Base-by-base conservation (phyloP, 2,329 filamentous ascomycete genomes). In the Talaromyces albobiverticillius region DNA sequence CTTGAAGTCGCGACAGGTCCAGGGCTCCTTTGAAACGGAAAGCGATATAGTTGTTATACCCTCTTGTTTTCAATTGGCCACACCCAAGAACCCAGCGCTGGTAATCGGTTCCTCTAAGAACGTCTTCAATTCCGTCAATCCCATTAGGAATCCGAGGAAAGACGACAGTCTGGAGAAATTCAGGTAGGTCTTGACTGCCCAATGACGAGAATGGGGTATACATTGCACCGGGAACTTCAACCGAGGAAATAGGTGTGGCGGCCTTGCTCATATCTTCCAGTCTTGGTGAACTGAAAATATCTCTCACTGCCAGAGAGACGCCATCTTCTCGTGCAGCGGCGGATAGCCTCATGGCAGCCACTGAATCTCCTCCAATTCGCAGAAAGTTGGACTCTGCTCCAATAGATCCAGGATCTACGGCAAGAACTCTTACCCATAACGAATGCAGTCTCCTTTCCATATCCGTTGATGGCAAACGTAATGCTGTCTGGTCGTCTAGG, bases 311-410 rank as follows among this genome's bases (percentile, higher is more conserved):
- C n/a, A 48, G 5, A 14, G 20, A 14, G 16, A 48, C 18, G 2
- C 18, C 46, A 14, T 48, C 25, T 34, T 36, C 14, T 22, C 46
- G 20, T 20, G 46, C 36, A 22, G 16, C 18, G 18, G 36, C 36
- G 23, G 56, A 56, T 10, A 62, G 54, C 40, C 59, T 57, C 62
- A 65, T 63, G 3, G 61, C 61, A 14, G 58, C 59, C 16, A 69
- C 56, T 8, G 64, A 67, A 42, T 68, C 66, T 20, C 67, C 67
- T 20, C 67, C 67, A 11, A 67, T 46, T 11, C 59, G 53, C 49
- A 69, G 64, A 56, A 69, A 69, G 38, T 61, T 62, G n/a, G 63
- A 59, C n/a, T 63, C 56, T 4, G 58, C 32, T 16, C 59, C 46
- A 46, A 64, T 59, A 8, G 55, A 40, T 4, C 58, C 57, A 4